A percentile compares a stretch with the other conserved stretches of the same genome.
Conservation (phyloP, 2,329 filamentous ascomycete species). For the Curvularia eragrostidis region DNA sequence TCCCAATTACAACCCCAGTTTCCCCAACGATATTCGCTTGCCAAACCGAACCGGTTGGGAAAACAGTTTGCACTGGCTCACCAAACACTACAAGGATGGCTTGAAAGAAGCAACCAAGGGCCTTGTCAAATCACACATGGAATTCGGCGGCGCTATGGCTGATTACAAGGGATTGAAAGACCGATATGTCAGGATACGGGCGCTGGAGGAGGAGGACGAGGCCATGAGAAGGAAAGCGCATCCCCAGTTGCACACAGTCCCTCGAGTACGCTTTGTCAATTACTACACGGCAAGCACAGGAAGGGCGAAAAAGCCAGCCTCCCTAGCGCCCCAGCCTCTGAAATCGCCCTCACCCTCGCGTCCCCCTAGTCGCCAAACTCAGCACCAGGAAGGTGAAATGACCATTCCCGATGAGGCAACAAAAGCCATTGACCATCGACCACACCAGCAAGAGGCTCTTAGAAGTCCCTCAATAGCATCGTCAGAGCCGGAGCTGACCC, state of each 20-base stretch:
- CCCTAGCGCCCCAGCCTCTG: conserved; percentile 49
- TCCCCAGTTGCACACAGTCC: conserved; percentile 44
- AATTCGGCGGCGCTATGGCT: conserved; percentile 81
- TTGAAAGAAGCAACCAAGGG: conserved; percentile 72
- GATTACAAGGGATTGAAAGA: conserved; percentile 74
- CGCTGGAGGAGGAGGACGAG: conserved; percentile 73
- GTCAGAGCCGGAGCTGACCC: conserved; percentile 24
- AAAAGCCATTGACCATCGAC: not conserved
- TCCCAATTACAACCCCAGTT: conserved; percentile 77
- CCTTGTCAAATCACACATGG: conserved; percentile 79
- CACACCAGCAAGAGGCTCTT: conserved; percentile 10
- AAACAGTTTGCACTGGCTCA: conserved; percentile 74
- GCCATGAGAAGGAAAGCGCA: conserved; percentile 40
- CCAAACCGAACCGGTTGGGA: conserved; percentile 73
- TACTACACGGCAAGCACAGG: conserved; percentile 91
- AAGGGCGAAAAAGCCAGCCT: conserved; percentile 60
- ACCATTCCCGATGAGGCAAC: not conserved
- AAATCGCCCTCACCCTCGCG: conserved; percentile 35
- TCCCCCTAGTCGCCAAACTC: conserved; percentile 16
- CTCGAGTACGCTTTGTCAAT: conserved; percentile 79
- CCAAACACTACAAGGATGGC: conserved; percentile 77
- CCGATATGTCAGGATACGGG: conserved; percentile 73
- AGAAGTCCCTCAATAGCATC: conserved; percentile 18
- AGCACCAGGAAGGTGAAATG: conserved; percentile 11
- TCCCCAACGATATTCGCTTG: conserved; percentile 74